Conservation (phyloP, 106 monocot genomes). For the Ottelia alismoides region DNA sequence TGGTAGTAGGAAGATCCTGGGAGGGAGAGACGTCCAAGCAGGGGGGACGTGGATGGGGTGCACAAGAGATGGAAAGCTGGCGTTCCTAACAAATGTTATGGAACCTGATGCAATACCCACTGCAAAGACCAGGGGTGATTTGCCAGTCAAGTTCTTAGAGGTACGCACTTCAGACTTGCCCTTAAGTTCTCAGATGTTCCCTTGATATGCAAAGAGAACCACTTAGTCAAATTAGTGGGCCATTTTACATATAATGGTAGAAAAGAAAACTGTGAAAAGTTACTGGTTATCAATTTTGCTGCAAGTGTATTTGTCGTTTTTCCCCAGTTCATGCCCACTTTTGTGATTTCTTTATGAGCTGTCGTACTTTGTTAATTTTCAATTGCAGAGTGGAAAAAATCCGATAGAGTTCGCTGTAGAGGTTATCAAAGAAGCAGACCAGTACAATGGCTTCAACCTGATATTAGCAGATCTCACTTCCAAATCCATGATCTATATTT, state of each 20-base stretch:
- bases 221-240: too few relatives aligned
- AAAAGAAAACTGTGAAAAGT: too few relatives aligned
- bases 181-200: too few relatives aligned
- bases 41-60: slow-evolving; percentile 98
- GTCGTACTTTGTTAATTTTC: too few relatives aligned
- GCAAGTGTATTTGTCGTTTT: too few relatives aligned
- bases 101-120: slow-evolving; percentile 35
- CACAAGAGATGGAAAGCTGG: slow-evolving; percentile 63
- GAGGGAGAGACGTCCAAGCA: slow-evolving; percentile 62
- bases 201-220: too few relatives aligned
- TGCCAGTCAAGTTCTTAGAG: slow-evolving; percentile 55
- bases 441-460: slow-evolving; percentile 76
- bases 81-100: slow-evolving; percentile 82
- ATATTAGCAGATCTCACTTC: slow-evolving; percentile 38
- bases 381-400: too few relatives aligned
- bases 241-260: too few relatives aligned
- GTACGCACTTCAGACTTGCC: slow-evolving; percentile 17
- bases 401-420: slow-evolving; percentile 1
- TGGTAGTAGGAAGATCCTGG: too few relatives aligned
- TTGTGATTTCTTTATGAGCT: too few relatives aligned
- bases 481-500: slow-evolving; percentile 40
- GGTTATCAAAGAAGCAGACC: slow-evolving; percentile 36
- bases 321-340: too few relatives aligned
- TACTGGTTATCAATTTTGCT: too few relatives aligned
- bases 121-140: slow-evolving; percentile 47